These are phyloP conservation scores for Claviceps sorghi DNA, from an alignment of 2,329 filamentous ascomycete genomes.

Conservation along the genomic window DNA sequence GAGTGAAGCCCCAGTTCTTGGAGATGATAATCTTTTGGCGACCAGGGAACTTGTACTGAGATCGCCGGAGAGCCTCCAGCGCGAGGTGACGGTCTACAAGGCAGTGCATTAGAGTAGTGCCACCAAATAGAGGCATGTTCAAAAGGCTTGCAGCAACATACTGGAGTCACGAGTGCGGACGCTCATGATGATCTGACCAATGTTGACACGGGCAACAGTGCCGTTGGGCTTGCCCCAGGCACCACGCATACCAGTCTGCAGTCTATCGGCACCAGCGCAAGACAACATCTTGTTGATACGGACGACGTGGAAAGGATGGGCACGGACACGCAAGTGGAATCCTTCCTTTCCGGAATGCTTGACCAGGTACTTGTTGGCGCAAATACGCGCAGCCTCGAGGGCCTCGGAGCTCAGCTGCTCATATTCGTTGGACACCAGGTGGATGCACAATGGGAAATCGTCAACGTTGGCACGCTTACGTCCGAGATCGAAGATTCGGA, in stretches of 20 bases:
- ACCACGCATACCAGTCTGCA: slow-evolving; percentile 99
- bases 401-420: slow-evolving; percentile 99
- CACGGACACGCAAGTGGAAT: slow-evolving; percentile 66
- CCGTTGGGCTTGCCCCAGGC: slow-evolving; percentile 99
- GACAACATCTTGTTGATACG: slow-evolving; percentile 99
- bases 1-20: slow-evolving; percentile 99
- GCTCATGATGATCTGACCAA: slow-evolving; percentile 96
- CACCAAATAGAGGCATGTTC: neutral
- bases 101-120: neutral
- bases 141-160: slow-evolving; percentile 28
- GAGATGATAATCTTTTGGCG: slow-evolving; percentile 99
- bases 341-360: slow-evolving; percentile 58
- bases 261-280: slow-evolving; percentile 99
- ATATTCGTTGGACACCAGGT: slow-evolving; percentile 99
- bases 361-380: slow-evolving; percentile 95
- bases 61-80: slow-evolving; percentile 96
- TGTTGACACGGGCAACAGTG: slow-evolving; percentile 98
- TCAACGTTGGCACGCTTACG: slow-evolving; percentile 98
- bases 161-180: slow-evolving; percentile 91
- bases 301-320: slow-evolving; percentile 99
- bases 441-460: slow-evolving; percentile 98
- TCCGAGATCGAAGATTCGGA: slow-evolving; percentile 97
- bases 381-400: slow-evolving; percentile 98
- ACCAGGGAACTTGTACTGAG: slow-evolving; percentile 99
- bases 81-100: slow-evolving; percentile 66